Base-by-base conservation (phyloP, 2,329 filamentous ascomycete species). In the Leptoxyphium fumago region DNA sequence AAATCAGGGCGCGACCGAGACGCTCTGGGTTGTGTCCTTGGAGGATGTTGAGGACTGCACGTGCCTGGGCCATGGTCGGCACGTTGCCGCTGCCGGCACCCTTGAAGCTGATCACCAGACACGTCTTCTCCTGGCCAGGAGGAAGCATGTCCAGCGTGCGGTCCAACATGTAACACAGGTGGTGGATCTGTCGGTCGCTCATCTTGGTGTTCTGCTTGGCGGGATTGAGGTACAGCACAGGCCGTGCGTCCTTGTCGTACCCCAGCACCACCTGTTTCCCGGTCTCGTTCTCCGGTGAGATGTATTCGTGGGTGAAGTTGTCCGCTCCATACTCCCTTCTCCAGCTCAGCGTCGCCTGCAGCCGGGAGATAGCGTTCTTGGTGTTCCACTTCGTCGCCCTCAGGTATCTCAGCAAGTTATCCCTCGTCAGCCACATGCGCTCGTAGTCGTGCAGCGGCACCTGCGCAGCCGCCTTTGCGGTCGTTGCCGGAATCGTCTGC, bases 1-100 rank as follows among this genome's bases (percentile, higher is more conserved):
- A 84, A 48, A 96, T 85, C 55, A 96, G 72, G 3, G 89, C 88
- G 55, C 82, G 78, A 40, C 91, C 91, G 29, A 98, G 69, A 44
- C 91, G 72, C 69, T 98, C 91, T 0, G 91, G 91, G 61, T 96
- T 96, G 66, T 98, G 88, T 52, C 82, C 88, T 67, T 98, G 91
- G 48, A 98, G 71, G 53, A 98, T 94, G 61, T 81, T 74, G 54
- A 98, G 68, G n/a, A 88, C 83, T 67, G 93, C 81, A 53, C 83
- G 78, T 5, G 83, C 85, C 59, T 84, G 81, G 28, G 74, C 74
- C 45, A 95, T 69, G 9, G 78, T 78, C 8, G 89, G 86, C 57
- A 87, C 85, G 55, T 80, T 77, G 44, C 84, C 78, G 46, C 73
- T 77, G 61, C 82, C 83, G 52, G 79, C 81, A 47, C 80, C 74